A percentile compares a stretch with the other conserved stretches of the same genome.
Conservation (phyloP, 805 yeast genomes). For the Saccharomycopsis selenospora region DNA sequence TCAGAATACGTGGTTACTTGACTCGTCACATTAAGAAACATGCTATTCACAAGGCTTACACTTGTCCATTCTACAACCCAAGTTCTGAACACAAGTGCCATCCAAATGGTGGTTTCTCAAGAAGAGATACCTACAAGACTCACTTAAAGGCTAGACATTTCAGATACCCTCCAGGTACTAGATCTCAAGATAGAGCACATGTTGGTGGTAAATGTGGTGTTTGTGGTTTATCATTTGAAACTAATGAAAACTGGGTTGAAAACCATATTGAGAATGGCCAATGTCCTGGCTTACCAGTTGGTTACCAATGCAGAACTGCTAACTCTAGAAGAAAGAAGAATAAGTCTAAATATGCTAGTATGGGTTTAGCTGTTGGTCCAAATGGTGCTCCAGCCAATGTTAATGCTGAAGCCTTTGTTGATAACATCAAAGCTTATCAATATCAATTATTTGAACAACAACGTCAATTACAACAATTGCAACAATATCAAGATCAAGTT, state of each 20-base stretch:
- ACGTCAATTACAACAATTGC: conserved; percentile 11
- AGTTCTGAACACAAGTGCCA: conserved; percentile 47
- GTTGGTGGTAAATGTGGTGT: conserved; percentile 71
- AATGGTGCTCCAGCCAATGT: conserved; percentile 2
- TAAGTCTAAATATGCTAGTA: conserved; percentile 13
- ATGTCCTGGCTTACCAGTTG: conserved; percentile 46
- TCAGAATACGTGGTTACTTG: conserved; percentile 81
- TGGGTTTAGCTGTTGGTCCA: conserved; percentile 7
- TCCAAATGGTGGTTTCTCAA: conserved; percentile 73
- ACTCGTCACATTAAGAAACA: conserved; percentile 82
- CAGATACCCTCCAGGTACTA: conserved; percentile 80
- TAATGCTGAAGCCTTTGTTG: conserved; percentile 7
- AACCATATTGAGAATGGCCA: conserved; percentile 67
- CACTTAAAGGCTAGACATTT: conserved; percentile 87
- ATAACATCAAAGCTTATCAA: conserved; percentile 17
- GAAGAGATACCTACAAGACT: conserved; percentile 89
- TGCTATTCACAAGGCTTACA: conserved; percentile 58
- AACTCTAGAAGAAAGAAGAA: conserved; percentile 30
- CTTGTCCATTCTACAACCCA: conserved; percentile 61
- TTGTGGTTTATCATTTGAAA: conserved; percentile 58
- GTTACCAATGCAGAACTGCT: conserved; percentile 31
- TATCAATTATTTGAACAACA: conserved; percentile 19
- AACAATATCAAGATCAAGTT: conserved; percentile 15
- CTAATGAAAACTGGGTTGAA: conserved; percentile 74
- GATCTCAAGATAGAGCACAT: conserved; percentile 62